Conservation (phyloP, 176 grass and related monocot genomes). For the Eremochloa ophiuroides region DNA sequence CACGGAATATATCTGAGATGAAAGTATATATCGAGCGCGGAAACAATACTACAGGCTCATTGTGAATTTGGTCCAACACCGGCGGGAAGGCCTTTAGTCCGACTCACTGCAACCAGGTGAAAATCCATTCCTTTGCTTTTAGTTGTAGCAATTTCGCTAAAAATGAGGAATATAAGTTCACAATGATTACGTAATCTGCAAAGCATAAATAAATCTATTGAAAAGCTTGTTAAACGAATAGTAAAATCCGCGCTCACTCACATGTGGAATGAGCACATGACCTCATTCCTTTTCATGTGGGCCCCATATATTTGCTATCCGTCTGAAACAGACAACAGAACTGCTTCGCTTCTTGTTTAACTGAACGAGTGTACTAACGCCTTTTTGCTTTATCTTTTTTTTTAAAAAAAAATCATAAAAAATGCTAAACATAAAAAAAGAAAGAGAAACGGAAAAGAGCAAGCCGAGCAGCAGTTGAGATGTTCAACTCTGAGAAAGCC, state of each 20-base stretch:
- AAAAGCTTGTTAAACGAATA: too few relatives aligned
- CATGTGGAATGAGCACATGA: not conserved
- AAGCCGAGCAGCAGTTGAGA: not conserved
- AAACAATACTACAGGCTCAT: not conserved
- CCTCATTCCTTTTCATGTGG: not conserved
- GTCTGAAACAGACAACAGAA: conserved; percentile 7
- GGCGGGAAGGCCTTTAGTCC: not conserved
- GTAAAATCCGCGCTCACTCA: not conserved
- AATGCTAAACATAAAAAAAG: not conserved
- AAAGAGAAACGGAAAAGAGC: not conserved
- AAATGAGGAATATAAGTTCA: not conserved
- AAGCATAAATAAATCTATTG: not conserved
- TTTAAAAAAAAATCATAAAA: not conserved
- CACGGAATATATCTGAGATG: not conserved
- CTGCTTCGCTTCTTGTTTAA: not conserved
- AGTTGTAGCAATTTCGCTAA: not conserved
- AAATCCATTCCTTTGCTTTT: not conserved
- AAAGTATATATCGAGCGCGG: not conserved
- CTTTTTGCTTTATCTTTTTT: not conserved
- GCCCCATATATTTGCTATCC: not conserved
- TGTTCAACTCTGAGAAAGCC: not conserved
- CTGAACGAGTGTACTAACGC: not conserved
- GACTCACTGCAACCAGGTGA: not conserved
- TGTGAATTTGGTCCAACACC: not conserved
- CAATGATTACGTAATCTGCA: not conserved